Percentiles rank a stretch among this genome's conserved stretches.
phyloP scores from a whole-genome alignment of 352 stramenopile genomes.

The Phytophthora fragariae region DNA sequence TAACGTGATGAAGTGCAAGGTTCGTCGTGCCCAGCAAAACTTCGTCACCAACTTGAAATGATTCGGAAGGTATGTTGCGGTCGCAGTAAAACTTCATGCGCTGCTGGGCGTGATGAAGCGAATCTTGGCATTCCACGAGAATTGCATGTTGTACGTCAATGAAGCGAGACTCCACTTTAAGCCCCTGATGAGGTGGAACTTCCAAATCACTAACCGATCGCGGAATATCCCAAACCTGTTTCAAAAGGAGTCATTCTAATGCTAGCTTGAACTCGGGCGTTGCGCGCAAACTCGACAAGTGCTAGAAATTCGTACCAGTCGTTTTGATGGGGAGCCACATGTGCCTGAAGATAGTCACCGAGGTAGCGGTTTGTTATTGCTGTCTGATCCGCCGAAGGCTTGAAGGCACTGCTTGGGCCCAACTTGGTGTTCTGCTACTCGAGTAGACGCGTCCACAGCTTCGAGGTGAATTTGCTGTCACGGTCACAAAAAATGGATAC shows the following conservation, averaged over 20 bases:
- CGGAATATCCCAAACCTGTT: slow-evolving; percentile 3
- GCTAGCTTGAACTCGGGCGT: neutral
- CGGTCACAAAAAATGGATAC: slow-evolving; percentile 15
- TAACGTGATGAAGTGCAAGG: slow-evolving; percentile 8
- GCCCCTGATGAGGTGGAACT: neutral
- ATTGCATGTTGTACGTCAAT: slow-evolving; percentile 4
- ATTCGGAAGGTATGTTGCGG: neutral
- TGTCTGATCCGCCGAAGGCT: slow-evolving; percentile 15
- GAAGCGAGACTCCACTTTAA: neutral
- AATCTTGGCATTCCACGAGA: slow-evolving; percentile 9
- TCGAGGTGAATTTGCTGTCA: slow-evolving; percentile 15
- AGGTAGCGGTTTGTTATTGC: slow-evolving; percentile 6
- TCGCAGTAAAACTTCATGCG: slow-evolving; percentile 18
- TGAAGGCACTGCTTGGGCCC: slow-evolving; percentile 7
- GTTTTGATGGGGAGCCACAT: neutral
- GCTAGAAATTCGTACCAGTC: neutral
- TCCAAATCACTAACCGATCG: slow-evolving; percentile 11
- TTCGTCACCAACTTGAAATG: slow-evolving; percentile 9
- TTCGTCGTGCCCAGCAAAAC: slow-evolving; percentile 8
- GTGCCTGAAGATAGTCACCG: slow-evolving; percentile 10
- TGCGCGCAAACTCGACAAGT: slow-evolving; percentile 14
- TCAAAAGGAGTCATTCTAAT: slow-evolving; percentile 3
- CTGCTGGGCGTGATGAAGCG: slow-evolving; percentile 15
- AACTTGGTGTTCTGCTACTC: slow-evolving; percentile 8
- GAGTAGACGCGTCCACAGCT: slow-evolving; percentile 3